phyloP scores from a whole-genome alignment of 1,139 yeast species.

The Candida glucosophila region DNA sequence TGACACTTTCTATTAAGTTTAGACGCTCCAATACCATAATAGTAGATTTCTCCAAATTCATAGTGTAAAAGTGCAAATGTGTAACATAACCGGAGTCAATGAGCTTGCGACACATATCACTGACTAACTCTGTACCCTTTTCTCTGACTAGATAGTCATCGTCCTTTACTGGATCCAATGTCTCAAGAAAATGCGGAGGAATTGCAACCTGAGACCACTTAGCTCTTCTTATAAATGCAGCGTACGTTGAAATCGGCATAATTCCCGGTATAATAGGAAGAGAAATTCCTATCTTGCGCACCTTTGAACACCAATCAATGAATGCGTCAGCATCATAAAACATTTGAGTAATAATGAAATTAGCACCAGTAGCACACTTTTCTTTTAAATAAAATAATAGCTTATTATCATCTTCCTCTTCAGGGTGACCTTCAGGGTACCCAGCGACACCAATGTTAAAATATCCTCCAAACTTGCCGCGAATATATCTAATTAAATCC shows the following conservation, averaged over 20 bases:
- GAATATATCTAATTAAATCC: constrained; percentile 50
- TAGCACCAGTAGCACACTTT: constrained; percentile 41
- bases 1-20: constrained; percentile 42
- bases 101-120: constrained; percentile 73
- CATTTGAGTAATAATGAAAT: constrained; percentile 37
- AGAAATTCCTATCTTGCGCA: constrained; percentile 67
- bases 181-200: constrained; percentile 66
- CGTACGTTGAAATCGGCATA: constrained; percentile 95
- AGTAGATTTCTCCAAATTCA: constrained; percentile 90
- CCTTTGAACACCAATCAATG: constrained; percentile 67
- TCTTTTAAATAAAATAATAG: constrained; percentile 62
- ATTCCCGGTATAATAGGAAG: constrained; percentile 95
- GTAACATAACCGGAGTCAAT: constrained; percentile 65
- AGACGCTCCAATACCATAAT: constrained; percentile 78
- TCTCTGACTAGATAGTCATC: constrained; percentile 87
- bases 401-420: constrained; percentile 60
- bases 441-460: constrained; percentile 72
- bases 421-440: constrained; percentile 76
- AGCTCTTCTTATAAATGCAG: constrained; percentile 87
- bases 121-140: constrained; percentile 73
- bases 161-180: constrained; percentile 76
- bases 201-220: constrained; percentile 83
- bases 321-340: constrained; percentile 72
- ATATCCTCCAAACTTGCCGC: constrained; percentile 48
- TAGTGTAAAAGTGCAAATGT: constrained; percentile 91